Percentiles rank a stretch among this genome's conserved stretches.
These are phyloP conservation scores for Thelonectria olida DNA, from an alignment of 2,329 filamentous ascomycete species.

Conservation along the genomic window DNA sequence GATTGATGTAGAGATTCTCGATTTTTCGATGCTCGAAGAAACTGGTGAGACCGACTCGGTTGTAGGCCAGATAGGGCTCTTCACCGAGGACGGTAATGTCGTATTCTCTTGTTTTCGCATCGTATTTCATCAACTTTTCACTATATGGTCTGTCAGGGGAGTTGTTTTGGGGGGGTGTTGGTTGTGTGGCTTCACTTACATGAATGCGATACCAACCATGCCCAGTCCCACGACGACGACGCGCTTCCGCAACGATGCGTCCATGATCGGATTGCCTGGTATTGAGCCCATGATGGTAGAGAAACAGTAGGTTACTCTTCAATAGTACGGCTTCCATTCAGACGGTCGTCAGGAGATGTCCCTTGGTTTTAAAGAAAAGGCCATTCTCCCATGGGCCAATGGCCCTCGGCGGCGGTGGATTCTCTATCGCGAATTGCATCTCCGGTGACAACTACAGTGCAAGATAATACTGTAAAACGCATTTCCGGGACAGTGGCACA, in stretches of 20 bases:
- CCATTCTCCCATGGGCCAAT: conserved; percentile 11
- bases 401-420: conserved; percentile 12
- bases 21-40: conserved; percentile 89
- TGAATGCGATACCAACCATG: conserved; percentile 91
- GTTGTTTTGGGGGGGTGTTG: no score
- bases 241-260: conserved; percentile 57
- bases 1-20: conserved; percentile 89
- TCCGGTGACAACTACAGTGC: conserved; percentile 25
- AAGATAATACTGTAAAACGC: conserved; percentile 25
- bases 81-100: conserved; percentile 88
- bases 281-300: neutral
- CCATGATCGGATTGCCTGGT: neutral
- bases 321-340: neutral
- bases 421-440: conserved; percentile 36
- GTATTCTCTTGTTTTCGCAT: conserved; percentile 78
- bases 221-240: conserved; percentile 87
- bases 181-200: conserved; percentile 65
- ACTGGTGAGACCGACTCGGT: conserved; percentile 86
- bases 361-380: conserved; percentile 29
- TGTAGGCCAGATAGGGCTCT: conserved; percentile 88
- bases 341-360: neutral
- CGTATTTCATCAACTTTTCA: conserved; percentile 88
- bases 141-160: conserved; percentile 53
- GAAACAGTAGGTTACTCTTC: neutral
- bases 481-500: conserved; percentile 33